These are phyloP conservation scores for Erodium chrysanthum DNA, from an alignment of 441 rosid genomes.

Conservation along the genomic window DNA sequence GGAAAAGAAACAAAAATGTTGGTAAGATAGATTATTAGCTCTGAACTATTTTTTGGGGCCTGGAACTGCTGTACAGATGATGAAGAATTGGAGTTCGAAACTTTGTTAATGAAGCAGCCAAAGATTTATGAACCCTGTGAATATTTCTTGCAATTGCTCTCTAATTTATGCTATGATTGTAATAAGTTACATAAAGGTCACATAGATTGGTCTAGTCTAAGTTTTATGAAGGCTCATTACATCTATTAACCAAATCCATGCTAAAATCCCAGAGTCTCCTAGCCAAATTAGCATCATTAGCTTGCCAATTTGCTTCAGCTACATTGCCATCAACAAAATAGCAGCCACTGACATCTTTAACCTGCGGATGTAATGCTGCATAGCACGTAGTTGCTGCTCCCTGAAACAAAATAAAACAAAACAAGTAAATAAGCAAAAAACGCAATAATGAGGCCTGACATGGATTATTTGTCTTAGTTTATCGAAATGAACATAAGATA, in stretches of 20 bases:
- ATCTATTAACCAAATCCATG: slow-evolving; percentile 20
- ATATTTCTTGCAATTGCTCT: not conserved
- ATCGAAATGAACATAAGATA: no score
- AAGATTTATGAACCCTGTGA: slow-evolving; percentile 22
- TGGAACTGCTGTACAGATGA: slow-evolving; percentile 37
- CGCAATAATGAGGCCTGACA: not conserved
- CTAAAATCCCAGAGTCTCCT: slow-evolving; percentile 38
- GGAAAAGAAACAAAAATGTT: slow-evolving; percentile 17
- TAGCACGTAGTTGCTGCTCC: slow-evolving; percentile 46
- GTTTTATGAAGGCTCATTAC: not conserved
- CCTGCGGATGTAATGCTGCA: slow-evolving; percentile 44
- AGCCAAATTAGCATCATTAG: slow-evolving; percentile 25
- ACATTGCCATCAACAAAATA: slow-evolving; percentile 33
- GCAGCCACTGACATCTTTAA: slow-evolving; percentile 28
- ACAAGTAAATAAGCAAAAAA: not conserved
- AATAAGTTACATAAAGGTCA: not conserved
- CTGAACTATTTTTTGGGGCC: slow-evolving; percentile 24
- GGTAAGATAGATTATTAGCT: slow-evolving; percentile 13
- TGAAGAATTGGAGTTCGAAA: slow-evolving; percentile 20
- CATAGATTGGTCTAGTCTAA: no score
- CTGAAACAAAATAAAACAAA: slow-evolving; percentile 16
- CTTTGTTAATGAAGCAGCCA: slow-evolving; percentile 21
- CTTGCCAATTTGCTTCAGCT: slow-evolving; percentile 27
- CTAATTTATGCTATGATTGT: not conserved
- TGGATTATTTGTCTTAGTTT: no score